Percentiles rank a stretch among this genome's conserved stretches.
Evolutionary conservation across 768 basidiomycete species (phyloP).

Genomic region (Boletus vinaceobasis): DNA sequence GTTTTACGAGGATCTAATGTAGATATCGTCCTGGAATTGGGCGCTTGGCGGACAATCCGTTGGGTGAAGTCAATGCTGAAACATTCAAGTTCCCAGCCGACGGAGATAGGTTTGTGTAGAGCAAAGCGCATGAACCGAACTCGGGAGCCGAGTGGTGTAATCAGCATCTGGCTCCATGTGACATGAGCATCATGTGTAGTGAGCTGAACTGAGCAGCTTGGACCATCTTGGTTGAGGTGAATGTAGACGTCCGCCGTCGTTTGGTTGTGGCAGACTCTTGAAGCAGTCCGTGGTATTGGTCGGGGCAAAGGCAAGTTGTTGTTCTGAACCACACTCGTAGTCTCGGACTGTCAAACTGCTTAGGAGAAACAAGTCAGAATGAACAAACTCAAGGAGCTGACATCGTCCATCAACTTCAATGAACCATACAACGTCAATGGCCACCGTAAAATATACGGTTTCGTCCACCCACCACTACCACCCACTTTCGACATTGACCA

Average conservation of each 20-base stretch:
- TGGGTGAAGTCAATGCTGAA: neutral
- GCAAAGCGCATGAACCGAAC: neutral
- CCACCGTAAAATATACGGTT: conserved; percentile 19
- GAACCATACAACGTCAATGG: conserved; percentile 6
- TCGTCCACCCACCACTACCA: neutral
- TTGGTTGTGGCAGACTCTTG: neutral
- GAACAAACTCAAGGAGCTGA: conserved; percentile 12
- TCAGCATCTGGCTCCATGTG: too few species aligned
- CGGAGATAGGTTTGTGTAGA: neutral
- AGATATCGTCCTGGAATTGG: too few species aligned
- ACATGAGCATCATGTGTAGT: too few species aligned
- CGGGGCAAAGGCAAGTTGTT: neutral
- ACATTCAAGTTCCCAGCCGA: neutral
- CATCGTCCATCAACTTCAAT: conserved; percentile 16
- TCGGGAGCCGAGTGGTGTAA: neutral
- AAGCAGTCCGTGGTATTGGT: too few species aligned
- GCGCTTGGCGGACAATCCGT: neutral
- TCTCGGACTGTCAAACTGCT: neutral
- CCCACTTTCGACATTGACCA: neutral
- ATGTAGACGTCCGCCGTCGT: neutral
- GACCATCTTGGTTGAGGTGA: neutral
- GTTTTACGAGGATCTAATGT: too few species aligned
- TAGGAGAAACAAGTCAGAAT: neutral
- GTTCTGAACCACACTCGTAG: neutral
- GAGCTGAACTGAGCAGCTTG: neutral